phyloP scores from a whole-genome alignment of 148 eudicot genomes.

The Camellia lanceoleosa region DNA sequence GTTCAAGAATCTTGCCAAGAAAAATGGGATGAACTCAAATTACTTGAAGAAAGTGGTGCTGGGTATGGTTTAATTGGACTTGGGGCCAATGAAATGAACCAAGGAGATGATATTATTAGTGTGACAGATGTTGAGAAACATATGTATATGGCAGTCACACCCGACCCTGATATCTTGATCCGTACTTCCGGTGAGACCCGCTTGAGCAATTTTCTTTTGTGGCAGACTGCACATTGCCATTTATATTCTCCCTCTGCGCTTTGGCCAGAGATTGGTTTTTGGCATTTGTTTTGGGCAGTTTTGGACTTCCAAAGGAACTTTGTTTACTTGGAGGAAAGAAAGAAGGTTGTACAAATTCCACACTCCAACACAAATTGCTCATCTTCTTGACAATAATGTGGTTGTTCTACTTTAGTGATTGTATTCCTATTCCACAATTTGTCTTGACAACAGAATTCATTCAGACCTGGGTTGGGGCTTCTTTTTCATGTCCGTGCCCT shows the following conservation, averaged over 20 bases:
- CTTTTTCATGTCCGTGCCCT: neutral
- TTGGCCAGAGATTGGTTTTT: constrained; percentile 70
- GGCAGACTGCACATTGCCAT: constrained; percentile 57
- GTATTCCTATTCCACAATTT: neutral
- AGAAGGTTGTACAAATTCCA: constrained; percentile 26
- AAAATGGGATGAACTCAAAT: constrained; percentile 40
- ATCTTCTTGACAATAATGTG: neutral
- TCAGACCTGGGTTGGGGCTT: neutral
- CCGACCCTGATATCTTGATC: constrained; percentile 60
- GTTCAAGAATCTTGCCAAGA: constrained; percentile 52
- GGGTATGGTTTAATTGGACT: constrained; percentile 24
- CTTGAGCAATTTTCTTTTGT: constrained; percentile 66
- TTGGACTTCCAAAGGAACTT: constrained; percentile 44
- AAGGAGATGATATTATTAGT: constrained; percentile 18
- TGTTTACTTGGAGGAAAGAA: constrained; percentile 34
- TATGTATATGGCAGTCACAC: constrained; percentile 48
- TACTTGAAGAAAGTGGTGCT: constrained; percentile 25
- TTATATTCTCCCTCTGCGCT: constrained; percentile 56
- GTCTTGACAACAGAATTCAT: neutral
- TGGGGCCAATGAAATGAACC: constrained; percentile 6
- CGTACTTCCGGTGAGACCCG: constrained; percentile 78
- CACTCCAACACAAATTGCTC: neutral
- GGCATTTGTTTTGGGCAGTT: constrained; percentile 60
- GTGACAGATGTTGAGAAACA: constrained; percentile 49
- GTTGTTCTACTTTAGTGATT: neutral